Evolutionary conservation across 2,329 filamentous ascomycete species (phyloP), one percentile per base, ranked within the genome.

Genomic region (Bipolaris victoriae): DNA sequence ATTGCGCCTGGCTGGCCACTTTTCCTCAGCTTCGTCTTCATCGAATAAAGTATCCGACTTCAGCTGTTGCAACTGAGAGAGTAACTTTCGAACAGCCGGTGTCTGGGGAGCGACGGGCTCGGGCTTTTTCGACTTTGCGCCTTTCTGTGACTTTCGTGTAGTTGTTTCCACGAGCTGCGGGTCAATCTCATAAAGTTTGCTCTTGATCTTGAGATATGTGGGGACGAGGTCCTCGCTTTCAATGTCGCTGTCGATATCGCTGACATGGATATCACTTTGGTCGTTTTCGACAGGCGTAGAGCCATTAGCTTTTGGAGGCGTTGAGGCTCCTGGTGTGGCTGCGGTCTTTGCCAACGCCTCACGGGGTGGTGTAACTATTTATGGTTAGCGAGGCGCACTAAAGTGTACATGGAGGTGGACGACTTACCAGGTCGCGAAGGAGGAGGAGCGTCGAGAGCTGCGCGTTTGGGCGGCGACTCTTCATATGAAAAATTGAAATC

Each of bases 401-500:
- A 20, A 22, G 3, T 43, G 16, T 10, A 37, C 7, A 37, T 10
- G 3, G 15, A 16, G 5, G n/a, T 16, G 20, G 41, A 46, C 6
- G 16, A 60, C 69, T 65, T 64, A 73, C 71, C 56, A 20, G 72
- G 65, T 35, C 68, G 68, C 18, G 72, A 73, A n/a, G 59, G 41
- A 24, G 62, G 60, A 20, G 67, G 60, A 9, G 68, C 63, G 15
- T 63, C 60, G 7, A 58, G 46, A 5, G 58, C 35, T 15, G 63
- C 45, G 18, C 61, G 65, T 50, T 65, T 70, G 2, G 66, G 55
- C 33, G 59, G 61, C 1, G 52, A 33, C 4, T 70, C 70, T 46
- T 90, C 87, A 73, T 95, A 96, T 45, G 86, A 83, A 5, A 90
- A 90, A 35, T 94, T 81, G 66, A 93, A 88, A 1, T 87, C 84